phyloP scores from a whole-genome alignment of 495 filamentous ascomycete genomes.

The Aspergillus taichungensis region DNA sequence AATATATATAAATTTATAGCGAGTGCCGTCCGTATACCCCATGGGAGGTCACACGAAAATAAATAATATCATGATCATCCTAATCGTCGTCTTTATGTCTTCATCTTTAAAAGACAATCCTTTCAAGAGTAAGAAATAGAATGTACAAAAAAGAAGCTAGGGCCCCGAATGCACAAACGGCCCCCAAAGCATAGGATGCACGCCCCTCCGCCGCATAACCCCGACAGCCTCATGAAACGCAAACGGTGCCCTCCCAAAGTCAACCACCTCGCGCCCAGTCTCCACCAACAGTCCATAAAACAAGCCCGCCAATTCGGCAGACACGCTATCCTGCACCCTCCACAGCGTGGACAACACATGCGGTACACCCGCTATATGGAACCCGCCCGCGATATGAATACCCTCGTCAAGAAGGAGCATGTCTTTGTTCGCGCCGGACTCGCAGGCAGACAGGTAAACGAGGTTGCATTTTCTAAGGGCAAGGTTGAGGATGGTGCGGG shows the following conservation, averaged over 20 bases:
- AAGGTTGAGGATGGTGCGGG: conserved; percentile 6
- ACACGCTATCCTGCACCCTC: conserved; percentile 3
- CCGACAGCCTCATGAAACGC: not conserved
- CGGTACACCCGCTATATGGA: conserved; percentile 17
- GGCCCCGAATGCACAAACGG: not conserved
- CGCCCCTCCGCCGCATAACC: not conserved
- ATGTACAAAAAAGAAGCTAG: too few species aligned
- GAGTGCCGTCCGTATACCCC: too few species aligned
- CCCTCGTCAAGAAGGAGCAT: conserved; percentile 11
- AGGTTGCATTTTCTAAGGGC: conserved; percentile 7
- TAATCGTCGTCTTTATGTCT: too few species aligned
- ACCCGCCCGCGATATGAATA: conserved; percentile 12
- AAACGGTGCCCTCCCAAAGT: not conserved
- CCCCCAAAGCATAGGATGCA: conserved; percentile 2
- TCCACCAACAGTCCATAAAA: not conserved
- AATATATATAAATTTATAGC: too few species aligned
- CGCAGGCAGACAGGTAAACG: conserved; percentile 14
- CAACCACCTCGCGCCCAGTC: not conserved
- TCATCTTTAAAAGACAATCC: too few species aligned
- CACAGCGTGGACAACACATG: conserved; percentile 11
- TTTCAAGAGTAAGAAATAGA: too few species aligned
- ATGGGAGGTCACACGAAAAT: too few species aligned
- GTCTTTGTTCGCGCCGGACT: conserved; percentile 11
- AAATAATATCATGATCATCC: too few species aligned
- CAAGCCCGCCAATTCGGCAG: not conserved